Base-by-base conservation (phyloP, 2,329 filamentous ascomycete genomes). In the Chrysoporthe puriensis region DNA sequence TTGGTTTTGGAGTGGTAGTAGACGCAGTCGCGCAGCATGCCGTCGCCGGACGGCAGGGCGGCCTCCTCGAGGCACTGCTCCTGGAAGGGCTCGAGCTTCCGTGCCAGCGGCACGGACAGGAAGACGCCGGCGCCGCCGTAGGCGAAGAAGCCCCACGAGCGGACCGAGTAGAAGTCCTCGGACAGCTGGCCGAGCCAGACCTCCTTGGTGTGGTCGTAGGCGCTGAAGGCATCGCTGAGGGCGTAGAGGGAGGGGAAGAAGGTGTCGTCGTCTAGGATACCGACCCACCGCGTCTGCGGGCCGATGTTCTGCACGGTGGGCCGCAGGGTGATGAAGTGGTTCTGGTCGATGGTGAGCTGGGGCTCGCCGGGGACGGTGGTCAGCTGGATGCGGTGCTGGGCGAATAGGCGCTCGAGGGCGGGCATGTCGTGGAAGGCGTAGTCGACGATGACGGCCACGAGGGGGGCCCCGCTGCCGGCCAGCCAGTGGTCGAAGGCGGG, bases 81-180 rank as follows among this genome's bases (percentile, higher is more conserved):
- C 34, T 84, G 80, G 48, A 84, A 77, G 2, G 79, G 78, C 46
- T 80, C 79, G 0, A 90, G 74, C 67, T 84, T 76, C 34, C 75
- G 73, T 21, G 86, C 78, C 1, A 89, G 80, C 2, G 86, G 82
- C 9, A 83, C 76, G 46, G 84, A 87, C 16, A 90, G 73, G 74
- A 89, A 89, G 67, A 86, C 79, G 66, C 87, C 88, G 3, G 84
- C 87, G 69, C 87, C 87, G 66, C 88, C 87, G 69, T 84, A 90
- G 16, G 85, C 87, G 82, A 88, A 87, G 71, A 84, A 79, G 1
- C 87, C 87, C 73, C 85, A 88, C 13, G 77, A 76, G 4, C 66
- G 60, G 18, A 89, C 80, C 21, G 85, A 81, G 34, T 79, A 74
- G 48, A 83, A 82, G 72, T 86, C 85, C 73, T 90, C 87, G 1